phyloP scores from a whole-genome alignment of 345 rosid species.

The Boechera retrofracta region DNA sequence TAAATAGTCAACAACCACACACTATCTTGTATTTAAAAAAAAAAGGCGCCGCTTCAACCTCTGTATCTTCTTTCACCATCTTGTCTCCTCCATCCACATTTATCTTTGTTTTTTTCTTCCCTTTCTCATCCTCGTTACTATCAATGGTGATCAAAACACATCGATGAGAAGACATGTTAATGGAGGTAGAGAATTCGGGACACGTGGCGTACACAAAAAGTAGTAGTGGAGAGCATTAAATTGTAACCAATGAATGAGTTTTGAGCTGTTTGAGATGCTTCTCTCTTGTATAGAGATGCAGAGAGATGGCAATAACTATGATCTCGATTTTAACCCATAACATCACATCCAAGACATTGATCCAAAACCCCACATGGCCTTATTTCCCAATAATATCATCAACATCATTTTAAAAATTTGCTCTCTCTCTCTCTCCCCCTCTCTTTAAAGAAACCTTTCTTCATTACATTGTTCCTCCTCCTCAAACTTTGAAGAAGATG shows the following conservation, averaged over 20 bases:
- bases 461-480: not conserved
- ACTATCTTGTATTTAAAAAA: not conserved
- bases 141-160: slow-evolving; percentile 29
- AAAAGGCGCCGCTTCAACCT: not conserved
- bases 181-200: slow-evolving; percentile 3
- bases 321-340: slow-evolving; percentile 44
- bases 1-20: slow-evolving; percentile 4
- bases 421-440: not conserved
- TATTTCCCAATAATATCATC: not conserved
- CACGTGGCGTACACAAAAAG: slow-evolving; percentile 31
- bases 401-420: not conserved
- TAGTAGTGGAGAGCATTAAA: slow-evolving; percentile 38
- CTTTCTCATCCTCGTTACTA: slow-evolving; percentile 29
- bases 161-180: slow-evolving; percentile 33
- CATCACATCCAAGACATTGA: slow-evolving; percentile 38
- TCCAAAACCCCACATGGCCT: slow-evolving; percentile 27
- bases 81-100: slow-evolving; percentile 12
- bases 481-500: slow-evolving; percentile 33
- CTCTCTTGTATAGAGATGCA: slow-evolving; percentile 17
- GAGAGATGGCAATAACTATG: slow-evolving; percentile 35
- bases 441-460: not conserved
- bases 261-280: slow-evolving; percentile 41
- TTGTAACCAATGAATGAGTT: slow-evolving; percentile 44
- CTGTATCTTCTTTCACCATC: not conserved
- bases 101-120: not conserved